These are phyloP conservation scores for Xerocomellus chrysenteron DNA, from an alignment of 768 basidiomycete genomes.

Conservation along the genomic window DNA sequence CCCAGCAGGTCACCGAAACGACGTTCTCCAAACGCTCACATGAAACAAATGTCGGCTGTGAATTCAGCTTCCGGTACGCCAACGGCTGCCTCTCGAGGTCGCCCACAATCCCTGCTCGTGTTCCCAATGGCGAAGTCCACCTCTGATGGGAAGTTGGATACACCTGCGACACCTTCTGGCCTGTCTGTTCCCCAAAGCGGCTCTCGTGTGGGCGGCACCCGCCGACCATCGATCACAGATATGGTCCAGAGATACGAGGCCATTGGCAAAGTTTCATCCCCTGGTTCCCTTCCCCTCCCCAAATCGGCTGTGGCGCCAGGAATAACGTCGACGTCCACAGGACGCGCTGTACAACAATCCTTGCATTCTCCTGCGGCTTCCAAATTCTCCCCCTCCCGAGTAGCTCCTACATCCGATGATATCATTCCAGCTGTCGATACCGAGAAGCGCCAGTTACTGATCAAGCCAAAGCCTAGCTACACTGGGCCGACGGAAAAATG, in stretches of 20 bases:
- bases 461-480: slow-evolving; percentile 10
- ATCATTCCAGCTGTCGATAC: slow-evolving; percentile 9
- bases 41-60: slow-evolving; percentile 31
- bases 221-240: slow-evolving; percentile 80
- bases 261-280: slow-evolving; percentile 40
- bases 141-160: slow-evolving; percentile 40
- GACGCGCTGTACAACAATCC: slow-evolving; percentile 23
- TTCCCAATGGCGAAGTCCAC: slow-evolving; percentile 49
- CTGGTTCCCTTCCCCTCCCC: slow-evolving; percentile 31
- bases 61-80: slow-evolving; percentile 22
- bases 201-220: slow-evolving; percentile 37
- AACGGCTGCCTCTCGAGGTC: slow-evolving; percentile 46
- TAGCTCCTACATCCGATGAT: slow-evolving; percentile 10
- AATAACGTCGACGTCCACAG: slow-evolving; percentile 13
- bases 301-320: slow-evolving; percentile 27
- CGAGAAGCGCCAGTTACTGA: slow-evolving; percentile 21
- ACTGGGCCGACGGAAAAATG: slow-evolving; percentile 20
- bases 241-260: slow-evolving; percentile 85
- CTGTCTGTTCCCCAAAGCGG: slow-evolving; percentile 50
- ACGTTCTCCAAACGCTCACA: slow-evolving; percentile 28
- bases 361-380: slow-evolving; percentile 23
- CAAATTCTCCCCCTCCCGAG: slow-evolving; percentile 26
- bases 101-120: slow-evolving; percentile 82
- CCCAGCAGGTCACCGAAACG: slow-evolving; percentile 32
- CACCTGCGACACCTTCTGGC: slow-evolving; percentile 33